A percentile compares a stretch with the other conserved stretches of the same genome.
Evolutionary conservation across 306 rosid genomes (phyloP).

Genomic region (Begonia loranthoides): DNA sequence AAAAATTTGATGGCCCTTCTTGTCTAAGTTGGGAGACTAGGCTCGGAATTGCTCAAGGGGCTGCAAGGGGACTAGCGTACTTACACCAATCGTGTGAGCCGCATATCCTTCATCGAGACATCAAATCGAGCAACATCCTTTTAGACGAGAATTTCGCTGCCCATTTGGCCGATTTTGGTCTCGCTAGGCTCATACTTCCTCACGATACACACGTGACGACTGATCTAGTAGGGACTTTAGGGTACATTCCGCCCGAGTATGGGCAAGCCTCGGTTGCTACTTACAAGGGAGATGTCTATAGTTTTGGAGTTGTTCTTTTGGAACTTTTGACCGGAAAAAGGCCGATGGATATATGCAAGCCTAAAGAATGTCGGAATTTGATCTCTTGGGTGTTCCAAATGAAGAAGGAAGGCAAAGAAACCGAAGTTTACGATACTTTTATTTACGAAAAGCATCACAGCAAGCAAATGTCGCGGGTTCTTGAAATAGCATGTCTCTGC

Average conservation of each 20-base stretch:
- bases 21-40: constrained; percentile 54
- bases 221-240: constrained; percentile 67
- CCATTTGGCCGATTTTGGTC: constrained; percentile 77
- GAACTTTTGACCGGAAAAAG: constrained; percentile 65
- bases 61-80: constrained; percentile 63
- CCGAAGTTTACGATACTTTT: constrained; percentile 42
- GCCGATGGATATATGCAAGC: constrained; percentile 67
- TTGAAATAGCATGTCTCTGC: constrained; percentile 58
- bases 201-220: constrained; percentile 74
- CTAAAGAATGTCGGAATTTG: constrained; percentile 57
- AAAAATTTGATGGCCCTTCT: constrained; percentile 36
- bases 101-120: constrained; percentile 56
- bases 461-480: constrained; percentile 46
- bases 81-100: constrained; percentile 66
- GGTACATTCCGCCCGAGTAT: constrained; percentile 76
- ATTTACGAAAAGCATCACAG: constrained; percentile 47
- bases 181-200: constrained; percentile 57
- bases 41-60: constrained; percentile 61
- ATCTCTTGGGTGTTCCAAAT: constrained; percentile 64
- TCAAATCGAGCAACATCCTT: constrained; percentile 76
- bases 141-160: constrained; percentile 52
- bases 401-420: constrained; percentile 49
- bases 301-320: constrained; percentile 74
- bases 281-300: constrained; percentile 62
- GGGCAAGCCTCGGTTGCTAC: constrained; percentile 63